A percentile compares a stretch with the other conserved stretches of the same genome.
phyloP scores from a whole-genome alignment of 1,284 basidiomycete genomes.

The Inonotus hispidus region DNA sequence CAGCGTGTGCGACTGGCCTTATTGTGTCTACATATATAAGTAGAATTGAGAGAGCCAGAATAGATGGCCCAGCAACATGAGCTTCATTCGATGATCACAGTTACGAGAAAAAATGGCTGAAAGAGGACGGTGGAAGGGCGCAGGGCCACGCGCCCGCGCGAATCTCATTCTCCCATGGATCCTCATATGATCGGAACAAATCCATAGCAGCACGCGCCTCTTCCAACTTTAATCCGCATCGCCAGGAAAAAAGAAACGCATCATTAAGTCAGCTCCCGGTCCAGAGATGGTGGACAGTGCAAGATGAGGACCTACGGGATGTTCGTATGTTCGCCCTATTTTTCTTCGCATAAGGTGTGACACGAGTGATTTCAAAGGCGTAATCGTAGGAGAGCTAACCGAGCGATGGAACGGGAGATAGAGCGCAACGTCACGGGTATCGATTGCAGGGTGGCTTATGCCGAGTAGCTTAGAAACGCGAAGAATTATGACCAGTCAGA shows the following conservation, averaged over 20 bases:
- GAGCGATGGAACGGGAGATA: slow-evolving; percentile 49
- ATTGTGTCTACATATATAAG: background rate
- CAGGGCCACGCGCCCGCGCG: slow-evolving; percentile 50
- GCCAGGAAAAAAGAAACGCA: background rate
- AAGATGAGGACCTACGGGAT: slow-evolving; percentile 38
- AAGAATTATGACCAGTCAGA: background rate
- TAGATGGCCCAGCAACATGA: background rate
- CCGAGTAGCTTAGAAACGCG: slow-evolving; percentile 40
- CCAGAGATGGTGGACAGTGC: background rate
- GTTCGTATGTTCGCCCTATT: slow-evolving; percentile 42
- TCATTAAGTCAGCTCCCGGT: background rate
- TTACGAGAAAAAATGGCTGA: slow-evolving; percentile 19
- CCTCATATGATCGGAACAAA: slow-evolving; percentile 49
- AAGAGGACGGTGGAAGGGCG: slow-evolving; percentile 39
- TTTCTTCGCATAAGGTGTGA: slow-evolving; percentile 46
- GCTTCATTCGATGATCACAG: background rate
- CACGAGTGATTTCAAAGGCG: slow-evolving; percentile 43
- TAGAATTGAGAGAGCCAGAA: background rate
- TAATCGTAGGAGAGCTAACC: slow-evolving; percentile 35
- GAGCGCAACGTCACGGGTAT: slow-evolving; percentile 52
- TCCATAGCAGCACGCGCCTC: slow-evolving; percentile 47
- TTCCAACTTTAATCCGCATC: slow-evolving; percentile 37
- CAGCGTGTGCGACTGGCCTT: no score
- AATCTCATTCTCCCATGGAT: slow-evolving; percentile 45
- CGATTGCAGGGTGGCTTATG: slow-evolving; percentile 45